phyloP scores from a whole-genome alignment of 73 alveolate genomes.

The Blepharisma stoltei region DNA sequence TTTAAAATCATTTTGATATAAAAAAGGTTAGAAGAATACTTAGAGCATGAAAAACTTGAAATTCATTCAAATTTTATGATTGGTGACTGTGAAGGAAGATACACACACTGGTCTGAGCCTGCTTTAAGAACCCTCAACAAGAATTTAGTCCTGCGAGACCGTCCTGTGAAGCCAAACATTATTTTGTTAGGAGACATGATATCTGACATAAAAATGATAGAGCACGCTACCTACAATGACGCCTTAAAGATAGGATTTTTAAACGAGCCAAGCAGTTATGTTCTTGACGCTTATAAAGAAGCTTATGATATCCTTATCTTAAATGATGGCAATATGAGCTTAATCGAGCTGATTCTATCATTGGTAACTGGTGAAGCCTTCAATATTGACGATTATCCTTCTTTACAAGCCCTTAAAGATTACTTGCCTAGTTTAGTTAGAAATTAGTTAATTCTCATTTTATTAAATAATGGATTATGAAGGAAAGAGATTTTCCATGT shows the following conservation, averaged over 20 bases:
- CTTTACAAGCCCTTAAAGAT: too few species aligned
- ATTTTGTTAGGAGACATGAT: constrained; percentile 12
- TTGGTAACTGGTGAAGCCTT: background rate
- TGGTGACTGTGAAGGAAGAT: background rate
- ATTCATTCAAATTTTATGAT: background rate
- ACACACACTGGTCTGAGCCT: background rate
- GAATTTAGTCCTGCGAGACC: background rate
- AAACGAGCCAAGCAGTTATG: background rate
- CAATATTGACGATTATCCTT: background rate
- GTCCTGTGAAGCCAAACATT: background rate
- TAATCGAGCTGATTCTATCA: background rate
- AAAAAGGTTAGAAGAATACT: too few species aligned
- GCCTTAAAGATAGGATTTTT: constrained; percentile 11
- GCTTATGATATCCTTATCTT: constrained; percentile 5
- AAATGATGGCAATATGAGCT: constrained; percentile 24
- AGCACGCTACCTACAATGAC: background rate
- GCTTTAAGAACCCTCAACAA: background rate
- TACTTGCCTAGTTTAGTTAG: too few species aligned
- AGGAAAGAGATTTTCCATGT: too few species aligned
- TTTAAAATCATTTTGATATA: too few species aligned
- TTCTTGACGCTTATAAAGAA: background rate
- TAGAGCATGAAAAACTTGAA: background rate
- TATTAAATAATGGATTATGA: too few species aligned
- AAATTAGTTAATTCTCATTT: too few species aligned
- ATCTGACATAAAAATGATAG: constrained; percentile 7